Evolutionary conservation across 306 rosid genomes (phyloP).

Genomic region (Corylus avellana): DNA sequence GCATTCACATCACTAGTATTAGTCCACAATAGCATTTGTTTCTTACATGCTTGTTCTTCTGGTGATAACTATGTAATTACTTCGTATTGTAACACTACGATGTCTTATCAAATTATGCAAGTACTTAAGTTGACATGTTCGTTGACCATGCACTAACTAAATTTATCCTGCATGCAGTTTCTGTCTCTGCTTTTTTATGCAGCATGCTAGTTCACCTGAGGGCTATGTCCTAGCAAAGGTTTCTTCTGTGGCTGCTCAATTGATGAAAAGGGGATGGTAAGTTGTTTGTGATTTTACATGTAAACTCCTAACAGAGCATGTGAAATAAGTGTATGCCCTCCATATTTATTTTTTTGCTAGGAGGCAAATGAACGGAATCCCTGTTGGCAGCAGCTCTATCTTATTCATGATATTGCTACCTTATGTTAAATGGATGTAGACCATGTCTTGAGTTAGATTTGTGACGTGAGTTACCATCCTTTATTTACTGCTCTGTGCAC

Average conservation of each 20-base stretch:
- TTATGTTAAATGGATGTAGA: slow-evolving; percentile 8
- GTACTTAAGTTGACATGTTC: slow-evolving; percentile 13
- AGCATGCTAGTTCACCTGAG: slow-evolving; percentile 79
- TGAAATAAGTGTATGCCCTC: not conserved
- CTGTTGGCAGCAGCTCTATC: not conserved
- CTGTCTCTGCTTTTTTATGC: slow-evolving; percentile 78
- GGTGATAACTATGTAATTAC: not conserved
- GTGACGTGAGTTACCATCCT: slow-evolving; percentile 1
- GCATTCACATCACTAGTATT: not conserved
- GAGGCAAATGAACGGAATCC: not conserved
- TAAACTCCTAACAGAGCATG: not conserved
- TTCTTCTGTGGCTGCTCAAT: slow-evolving; percentile 90
- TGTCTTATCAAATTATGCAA: not conserved
- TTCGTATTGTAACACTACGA: slow-evolving; percentile 4
- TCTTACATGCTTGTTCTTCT: not conserved
- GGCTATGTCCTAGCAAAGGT: slow-evolving; percentile 83
- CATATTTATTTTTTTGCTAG: not conserved
- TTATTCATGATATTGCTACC: not conserved
- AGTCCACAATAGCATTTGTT: not conserved
- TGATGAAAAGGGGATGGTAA: slow-evolving; percentile 98
- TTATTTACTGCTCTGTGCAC: not conserved
- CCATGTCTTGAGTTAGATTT: not conserved
- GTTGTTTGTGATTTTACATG: slow-evolving; percentile 21
- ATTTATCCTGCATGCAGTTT: slow-evolving; percentile 63
- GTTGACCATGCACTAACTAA: slow-evolving; percentile 28